Percentiles rank a stretch among this genome's conserved stretches.
These are phyloP conservation scores for Aspergillus quadrilineatus DNA, from an alignment of 2,329 filamentous ascomycete species.

Conservation along the genomic window DNA sequence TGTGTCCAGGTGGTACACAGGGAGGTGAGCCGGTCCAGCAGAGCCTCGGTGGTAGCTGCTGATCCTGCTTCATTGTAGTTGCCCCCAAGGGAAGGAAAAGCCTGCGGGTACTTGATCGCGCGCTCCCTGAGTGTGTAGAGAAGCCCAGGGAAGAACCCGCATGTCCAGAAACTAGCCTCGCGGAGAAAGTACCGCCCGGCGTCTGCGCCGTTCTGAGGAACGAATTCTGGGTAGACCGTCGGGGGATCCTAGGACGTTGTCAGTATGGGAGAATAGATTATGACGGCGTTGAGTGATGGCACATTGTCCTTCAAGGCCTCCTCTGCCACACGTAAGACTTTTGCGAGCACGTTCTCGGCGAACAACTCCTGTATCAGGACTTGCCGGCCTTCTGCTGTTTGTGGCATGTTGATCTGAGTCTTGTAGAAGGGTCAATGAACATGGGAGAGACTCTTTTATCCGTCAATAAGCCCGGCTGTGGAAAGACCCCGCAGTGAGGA, in stretches of 20 bases:
- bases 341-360: conserved; percentile 18
- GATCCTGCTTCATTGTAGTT: not conserved
- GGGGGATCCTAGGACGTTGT: conserved; percentile 4
- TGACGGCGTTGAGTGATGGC: too few species aligned
- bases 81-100: not conserved
- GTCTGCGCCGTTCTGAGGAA: conserved; percentile 14
- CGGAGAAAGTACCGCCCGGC: conserved; percentile 15
- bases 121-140: conserved; percentile 21
- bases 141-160: conserved; percentile 25
- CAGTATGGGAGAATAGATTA: not conserved
- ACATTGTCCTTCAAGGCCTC: conserved; percentile 14
- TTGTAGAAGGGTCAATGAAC: too few species aligned
- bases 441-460: not conserved
- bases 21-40: not conserved
- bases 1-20: conserved; percentile 18
- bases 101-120: conserved; percentile 11
- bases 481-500: too few species aligned
- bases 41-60: not conserved
- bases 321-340: conserved; percentile 14
- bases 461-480: not conserved
- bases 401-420: not conserved
- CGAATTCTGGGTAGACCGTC: conserved; percentile 9
- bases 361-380: conserved; percentile 9
- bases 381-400: not conserved
- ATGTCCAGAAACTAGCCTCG: conserved; percentile 25